phyloP scores from a whole-genome alignment of 257 asterid genomes.

The Jacaranda copaia region DNA sequence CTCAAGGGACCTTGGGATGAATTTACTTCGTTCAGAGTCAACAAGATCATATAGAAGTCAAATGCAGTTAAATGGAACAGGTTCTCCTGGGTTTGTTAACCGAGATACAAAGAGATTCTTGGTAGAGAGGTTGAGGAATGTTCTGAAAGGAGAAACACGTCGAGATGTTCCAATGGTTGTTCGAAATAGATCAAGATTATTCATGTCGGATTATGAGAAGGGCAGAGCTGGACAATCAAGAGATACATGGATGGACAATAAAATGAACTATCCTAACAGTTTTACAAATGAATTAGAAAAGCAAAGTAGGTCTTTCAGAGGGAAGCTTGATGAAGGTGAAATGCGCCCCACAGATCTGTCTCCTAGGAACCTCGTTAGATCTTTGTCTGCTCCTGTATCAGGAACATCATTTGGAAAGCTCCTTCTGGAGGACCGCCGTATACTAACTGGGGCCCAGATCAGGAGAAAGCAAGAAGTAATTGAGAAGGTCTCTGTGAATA shows the following conservation, averaged over 20 bases:
- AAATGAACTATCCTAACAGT: slow-evolving; percentile 44
- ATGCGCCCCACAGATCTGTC: slow-evolving; percentile 57
- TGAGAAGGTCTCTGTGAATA: slow-evolving; percentile 65
- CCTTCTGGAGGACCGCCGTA: slow-evolving; percentile 83
- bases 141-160: slow-evolving; percentile 67
- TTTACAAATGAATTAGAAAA: slow-evolving; percentile 52
- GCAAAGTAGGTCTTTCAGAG: slow-evolving; percentile 64
- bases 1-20: slow-evolving; percentile 64
- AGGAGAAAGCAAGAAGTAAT: slow-evolving; percentile 83
- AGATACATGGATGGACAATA: slow-evolving; percentile 41
- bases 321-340: slow-evolving; percentile 55
- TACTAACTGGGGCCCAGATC: slow-evolving; percentile 77
- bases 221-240: slow-evolving; percentile 43
- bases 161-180: slow-evolving; percentile 49
- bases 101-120: slow-evolving; percentile 75
- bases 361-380: slow-evolving; percentile 81
- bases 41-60: slow-evolving; percentile 81
- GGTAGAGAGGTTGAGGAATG: slow-evolving; percentile 79
- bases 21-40: slow-evolving; percentile 82
- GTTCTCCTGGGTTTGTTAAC: slow-evolving; percentile 75
- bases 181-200: slow-evolving; percentile 55
- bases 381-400: slow-evolving; percentile 92
- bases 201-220: slow-evolving; percentile 47
- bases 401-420: slow-evolving; percentile 90
- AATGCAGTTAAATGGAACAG: slow-evolving; percentile 55